These are phyloP conservation scores for Diplocarpon mali DNA, from an alignment of 2,329 filamentous ascomycete genomes.

Conservation along the genomic window DNA sequence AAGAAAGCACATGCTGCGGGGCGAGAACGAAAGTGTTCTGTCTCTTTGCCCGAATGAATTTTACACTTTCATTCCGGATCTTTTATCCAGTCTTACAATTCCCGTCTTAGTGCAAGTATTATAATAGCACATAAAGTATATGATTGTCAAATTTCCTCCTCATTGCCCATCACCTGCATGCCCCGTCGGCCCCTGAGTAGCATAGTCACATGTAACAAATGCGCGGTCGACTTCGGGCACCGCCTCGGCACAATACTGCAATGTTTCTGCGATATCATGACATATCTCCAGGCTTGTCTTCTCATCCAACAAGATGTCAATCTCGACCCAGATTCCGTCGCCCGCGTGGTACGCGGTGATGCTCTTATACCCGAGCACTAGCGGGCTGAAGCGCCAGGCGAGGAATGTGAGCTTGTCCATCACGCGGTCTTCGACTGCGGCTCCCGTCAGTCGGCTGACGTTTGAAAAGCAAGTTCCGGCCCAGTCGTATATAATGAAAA, in stretches of 20 bases:
- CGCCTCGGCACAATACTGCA: slow-evolving; percentile 48
- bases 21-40: too few relatives aligned
- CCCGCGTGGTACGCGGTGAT: slow-evolving; percentile 46
- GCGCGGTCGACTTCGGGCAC: slow-evolving; percentile 28
- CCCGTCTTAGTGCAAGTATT: too few relatives aligned
- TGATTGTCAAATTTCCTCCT: neutral
- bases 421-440: slow-evolving; percentile 36
- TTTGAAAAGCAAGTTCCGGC: slow-evolving; percentile 47
- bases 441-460: slow-evolving; percentile 43
- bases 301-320: slow-evolving; percentile 43
- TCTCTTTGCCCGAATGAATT: too few relatives aligned
- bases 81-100: too few relatives aligned
- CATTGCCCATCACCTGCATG: slow-evolving; percentile 12
- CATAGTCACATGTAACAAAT: slow-evolving; percentile 29
- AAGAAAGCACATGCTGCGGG: too few relatives aligned
- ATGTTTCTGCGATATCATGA: slow-evolving; percentile 48
- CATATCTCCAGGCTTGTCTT: slow-evolving; percentile 36
- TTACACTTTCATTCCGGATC: too few relatives aligned
- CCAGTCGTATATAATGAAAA: slow-evolving; percentile 61
- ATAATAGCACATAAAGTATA: too few relatives aligned
- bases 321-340: slow-evolving; percentile 49
- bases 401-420: slow-evolving; percentile 45
- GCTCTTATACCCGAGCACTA: slow-evolving; percentile 39
- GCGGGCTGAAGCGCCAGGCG: slow-evolving; percentile 39
- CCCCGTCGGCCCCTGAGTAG: slow-evolving; percentile 16